Conservation (phyloP, 257 asterid species). For the Perilla frutescens region DNA sequence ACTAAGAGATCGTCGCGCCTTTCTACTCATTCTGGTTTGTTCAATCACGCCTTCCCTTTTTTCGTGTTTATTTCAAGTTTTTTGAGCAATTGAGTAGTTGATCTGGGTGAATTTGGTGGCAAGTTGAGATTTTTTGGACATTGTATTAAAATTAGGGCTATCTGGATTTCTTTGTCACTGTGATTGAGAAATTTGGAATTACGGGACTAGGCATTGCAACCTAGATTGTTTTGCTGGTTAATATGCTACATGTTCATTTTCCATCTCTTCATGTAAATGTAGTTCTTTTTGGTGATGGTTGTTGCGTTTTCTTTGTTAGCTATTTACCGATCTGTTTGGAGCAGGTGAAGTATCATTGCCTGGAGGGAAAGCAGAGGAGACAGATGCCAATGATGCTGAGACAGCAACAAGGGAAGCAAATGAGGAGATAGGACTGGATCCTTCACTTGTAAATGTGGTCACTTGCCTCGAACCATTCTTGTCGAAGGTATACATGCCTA, state of each 20-base stretch:
- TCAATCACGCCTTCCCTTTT: background rate
- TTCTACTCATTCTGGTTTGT: constrained; percentile 93
- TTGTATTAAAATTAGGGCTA: background rate
- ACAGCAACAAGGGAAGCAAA: constrained; percentile 94
- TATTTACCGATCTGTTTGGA: constrained; percentile 25
- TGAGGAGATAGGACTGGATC: constrained; percentile 96
- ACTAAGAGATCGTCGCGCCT: constrained; percentile 86
- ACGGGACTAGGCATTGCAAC: background rate
- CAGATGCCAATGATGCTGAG: constrained; percentile 72
- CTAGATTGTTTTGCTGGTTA: constrained; percentile 5
- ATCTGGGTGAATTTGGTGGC: constrained; percentile 24
- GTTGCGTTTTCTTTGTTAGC: background rate
- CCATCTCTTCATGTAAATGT: constrained; percentile 7
- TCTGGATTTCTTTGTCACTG: background rate
- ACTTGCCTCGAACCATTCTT: constrained; percentile 92
- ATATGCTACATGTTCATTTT: background rate
- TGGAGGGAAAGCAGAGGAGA: constrained; percentile 94
- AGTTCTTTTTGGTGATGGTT: background rate
- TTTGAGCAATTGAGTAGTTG: constrained; percentile 29
- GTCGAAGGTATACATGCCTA: constrained; percentile 67
- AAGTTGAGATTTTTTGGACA: background rate
- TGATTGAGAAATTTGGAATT: background rate
- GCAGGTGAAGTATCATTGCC: constrained; percentile 95
- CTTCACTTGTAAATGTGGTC: constrained; percentile 74
- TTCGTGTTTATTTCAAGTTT: background rate